Conservation (phyloP, 192 early-diverging fungal genomes). For the Dissophora globulifera region DNA sequence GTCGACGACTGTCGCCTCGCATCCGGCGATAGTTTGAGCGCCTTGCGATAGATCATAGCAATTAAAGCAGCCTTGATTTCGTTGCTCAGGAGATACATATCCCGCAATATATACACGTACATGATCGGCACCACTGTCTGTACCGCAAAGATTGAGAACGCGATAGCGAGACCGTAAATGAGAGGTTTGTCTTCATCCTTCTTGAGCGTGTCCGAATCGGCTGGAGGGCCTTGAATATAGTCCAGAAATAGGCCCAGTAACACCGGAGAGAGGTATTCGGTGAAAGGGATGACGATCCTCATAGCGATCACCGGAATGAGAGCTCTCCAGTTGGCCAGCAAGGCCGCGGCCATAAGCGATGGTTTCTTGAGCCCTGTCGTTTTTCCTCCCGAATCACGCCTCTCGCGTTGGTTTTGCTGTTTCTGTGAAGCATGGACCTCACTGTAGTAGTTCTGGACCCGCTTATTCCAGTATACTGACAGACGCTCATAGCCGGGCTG, state of each 20-base stretch:
- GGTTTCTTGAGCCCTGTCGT: slow-evolving; percentile 19
- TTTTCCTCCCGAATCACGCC: background rate
- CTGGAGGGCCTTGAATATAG: slow-evolving; percentile 11
- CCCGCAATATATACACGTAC: background rate
- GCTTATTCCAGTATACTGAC: slow-evolving; percentile 8
- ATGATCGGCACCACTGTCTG: background rate
- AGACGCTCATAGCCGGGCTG: slow-evolving; percentile 11
- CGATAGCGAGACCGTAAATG: slow-evolving; percentile 18
- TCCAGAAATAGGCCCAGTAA: slow-evolving; percentile 30
- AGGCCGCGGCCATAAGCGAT: slow-evolving; percentile 12
- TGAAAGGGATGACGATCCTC: slow-evolving; percentile 8
- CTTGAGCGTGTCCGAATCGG: background rate
- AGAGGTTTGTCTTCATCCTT: slow-evolving; percentile 12
- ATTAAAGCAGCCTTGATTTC: slow-evolving; percentile 22
- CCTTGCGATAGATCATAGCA: slow-evolving; percentile 52
- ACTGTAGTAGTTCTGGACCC: slow-evolving; percentile 2
- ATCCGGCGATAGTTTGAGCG: slow-evolving; percentile 45
- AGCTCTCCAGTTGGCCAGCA: slow-evolving; percentile 15
- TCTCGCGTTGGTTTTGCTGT: too few relatives aligned
- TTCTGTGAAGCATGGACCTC: background rate
- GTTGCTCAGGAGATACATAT: background rate
- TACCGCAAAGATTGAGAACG: slow-evolving; percentile 5
- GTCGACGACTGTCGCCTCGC: slow-evolving; percentile 34
- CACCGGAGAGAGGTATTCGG: slow-evolving; percentile 16
- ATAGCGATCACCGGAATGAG: slow-evolving; percentile 14